Base-by-base conservation (phyloP, 2,329 filamentous ascomycete genomes). In the Claviceps arundinis region DNA sequence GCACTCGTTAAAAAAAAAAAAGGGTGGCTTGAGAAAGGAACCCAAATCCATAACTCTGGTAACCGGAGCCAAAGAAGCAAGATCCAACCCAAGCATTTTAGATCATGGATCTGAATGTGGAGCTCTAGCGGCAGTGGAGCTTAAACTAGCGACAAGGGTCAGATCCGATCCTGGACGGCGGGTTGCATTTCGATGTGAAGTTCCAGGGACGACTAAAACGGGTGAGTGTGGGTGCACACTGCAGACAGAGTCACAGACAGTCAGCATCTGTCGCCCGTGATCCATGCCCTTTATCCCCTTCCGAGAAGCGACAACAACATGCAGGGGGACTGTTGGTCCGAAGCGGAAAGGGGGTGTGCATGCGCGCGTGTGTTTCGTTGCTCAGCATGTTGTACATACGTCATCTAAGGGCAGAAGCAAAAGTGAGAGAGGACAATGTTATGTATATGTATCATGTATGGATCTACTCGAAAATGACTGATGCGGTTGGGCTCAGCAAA, bases 71-170 rank as follows among this genome's bases (percentile, higher is more conserved):
- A 41, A 34, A 56, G 56, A 59, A 59, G 44, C 63, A 60, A 65
- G 64, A 65, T 63, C 52, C 64, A 56, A 64, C 62, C 63, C 61
- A 57, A 47, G 48, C 26, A 44, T 26, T 47, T 46, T 42, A 50
- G 52, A 49, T 54, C 64, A 66, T 61, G 64, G 66, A 68, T 65
- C 62, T 67, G 49, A 55, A 58, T 60, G 67, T 68, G 68, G 68
- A 60, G 58, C 66, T 34, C 65, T 54, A 57, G 57, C 57, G 59
- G 56, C 60, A 57, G 59, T 56, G 59, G 59, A 48, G 22, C 41
- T 48, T 43, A 38, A 34, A 26, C 47, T 38, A 52, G 26, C 41
- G 46, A 42, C 41, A 45, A 37, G 41, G 42, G 19, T 37, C 45
- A 26, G 49, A 41, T 48, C 47, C 41, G 47, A 37, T 48, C 30